These are phyloP conservation scores for Dioszegia crocea DNA, from an alignment of 768 basidiomycete genomes.

Conservation along the genomic window DNA sequence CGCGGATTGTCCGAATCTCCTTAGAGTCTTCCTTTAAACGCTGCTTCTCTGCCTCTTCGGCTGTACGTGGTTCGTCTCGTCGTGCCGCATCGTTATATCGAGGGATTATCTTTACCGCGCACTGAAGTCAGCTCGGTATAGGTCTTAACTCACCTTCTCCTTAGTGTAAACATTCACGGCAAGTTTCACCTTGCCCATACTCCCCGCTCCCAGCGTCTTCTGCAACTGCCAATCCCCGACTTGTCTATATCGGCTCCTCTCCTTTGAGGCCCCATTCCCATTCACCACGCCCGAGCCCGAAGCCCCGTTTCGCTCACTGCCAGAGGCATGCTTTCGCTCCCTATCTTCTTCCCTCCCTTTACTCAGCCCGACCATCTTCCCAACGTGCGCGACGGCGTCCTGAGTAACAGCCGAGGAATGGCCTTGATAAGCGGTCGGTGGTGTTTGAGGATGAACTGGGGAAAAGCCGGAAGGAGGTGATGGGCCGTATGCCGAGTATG, in stretches of 20 bases:
- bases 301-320: background rate
- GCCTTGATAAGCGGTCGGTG: background rate
- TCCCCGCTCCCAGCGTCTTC: conserved; percentile 94
- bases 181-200: conserved; percentile 99
- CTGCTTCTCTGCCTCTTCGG: conserved; percentile 56
- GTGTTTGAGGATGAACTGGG: background rate
- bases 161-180: conserved; percentile 81
- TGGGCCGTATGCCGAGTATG: background rate
- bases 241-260: conserved; percentile 52
- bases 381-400: conserved; percentile 22
- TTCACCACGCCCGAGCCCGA: background rate
- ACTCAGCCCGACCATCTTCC: background rate
- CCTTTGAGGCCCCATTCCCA: conserved; percentile 2
- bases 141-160: conserved; percentile 69
- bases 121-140: background rate
- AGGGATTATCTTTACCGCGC: conserved; percentile 64
- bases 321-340: background rate
- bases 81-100: conserved; percentile 65
- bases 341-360: background rate
- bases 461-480: background rate
- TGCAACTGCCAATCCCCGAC: conserved; percentile 93
- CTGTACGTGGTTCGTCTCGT: conserved; percentile 50
- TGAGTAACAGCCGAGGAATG: background rate
- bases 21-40: conserved; percentile 91
- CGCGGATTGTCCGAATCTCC: conserved; percentile 90